A percentile compares a stretch with the other conserved stretches of the same genome.
These are phyloP conservation scores for Papilionanthe hybrid DNA, from an alignment of 116 monocot genomes.

Conservation along the genomic window DNA sequence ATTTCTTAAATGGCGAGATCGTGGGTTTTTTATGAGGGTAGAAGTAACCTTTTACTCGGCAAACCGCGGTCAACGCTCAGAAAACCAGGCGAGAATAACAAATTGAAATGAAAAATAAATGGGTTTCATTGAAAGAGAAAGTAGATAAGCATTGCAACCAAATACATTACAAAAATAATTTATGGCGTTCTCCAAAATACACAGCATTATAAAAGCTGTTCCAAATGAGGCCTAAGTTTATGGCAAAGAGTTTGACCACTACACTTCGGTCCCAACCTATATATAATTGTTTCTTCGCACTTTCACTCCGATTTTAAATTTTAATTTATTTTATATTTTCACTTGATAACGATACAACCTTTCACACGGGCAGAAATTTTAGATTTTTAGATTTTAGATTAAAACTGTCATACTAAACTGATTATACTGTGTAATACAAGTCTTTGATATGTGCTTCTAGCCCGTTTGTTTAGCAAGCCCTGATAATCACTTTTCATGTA, in stretches of 20 bases:
- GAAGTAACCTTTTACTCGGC: too few relatives aligned
- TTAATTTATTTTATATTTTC: background rate
- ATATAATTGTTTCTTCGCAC: background rate
- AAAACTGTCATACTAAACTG: background rate
- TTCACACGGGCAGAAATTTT: background rate
- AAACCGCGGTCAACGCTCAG: too few relatives aligned
- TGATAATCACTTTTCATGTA: background rate
- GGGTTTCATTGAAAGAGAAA: too few relatives aligned
- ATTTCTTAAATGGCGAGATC: too few relatives aligned
- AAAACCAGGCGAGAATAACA: too few relatives aligned
- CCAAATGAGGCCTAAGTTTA: too few relatives aligned
- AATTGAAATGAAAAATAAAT: too few relatives aligned
- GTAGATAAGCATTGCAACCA: too few relatives aligned
- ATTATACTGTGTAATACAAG: background rate
- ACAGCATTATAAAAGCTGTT: too few relatives aligned
- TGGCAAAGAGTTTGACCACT: background rate
- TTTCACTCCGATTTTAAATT: background rate
- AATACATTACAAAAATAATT: too few relatives aligned
- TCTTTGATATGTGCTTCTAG: background rate
- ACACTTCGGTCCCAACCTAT: background rate
- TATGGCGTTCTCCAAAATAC: too few relatives aligned
- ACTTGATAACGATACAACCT: background rate
- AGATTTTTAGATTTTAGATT: background rate
- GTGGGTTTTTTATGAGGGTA: too few relatives aligned
- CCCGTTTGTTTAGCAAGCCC: background rate